phyloP scores from a whole-genome alignment of 2,329 filamentous ascomycete genomes.

The Ambrosiella xylebori region DNA sequence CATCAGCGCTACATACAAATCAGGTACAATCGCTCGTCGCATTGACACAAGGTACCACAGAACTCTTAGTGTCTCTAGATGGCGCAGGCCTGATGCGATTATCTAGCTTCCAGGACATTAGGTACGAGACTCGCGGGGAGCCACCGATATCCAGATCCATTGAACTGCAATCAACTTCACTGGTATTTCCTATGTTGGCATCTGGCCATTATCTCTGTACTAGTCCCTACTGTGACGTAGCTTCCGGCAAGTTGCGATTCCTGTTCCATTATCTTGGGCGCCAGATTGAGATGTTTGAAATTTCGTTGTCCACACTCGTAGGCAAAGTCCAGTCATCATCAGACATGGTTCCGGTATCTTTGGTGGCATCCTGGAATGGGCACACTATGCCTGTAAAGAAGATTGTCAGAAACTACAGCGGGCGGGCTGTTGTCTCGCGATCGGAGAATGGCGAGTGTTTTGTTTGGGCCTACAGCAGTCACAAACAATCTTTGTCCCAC shows the following conservation, averaged over 20 bases:
- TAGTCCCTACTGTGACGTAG: background rate
- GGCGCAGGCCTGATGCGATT: constrained; percentile 74
- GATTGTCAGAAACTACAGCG: constrained; percentile 70
- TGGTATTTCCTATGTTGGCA: constrained; percentile 25
- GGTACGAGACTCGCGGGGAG: constrained; percentile 36
- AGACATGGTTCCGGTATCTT: too few relatives aligned
- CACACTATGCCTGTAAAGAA: constrained; percentile 69
- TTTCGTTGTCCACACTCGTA: constrained; percentile 61
- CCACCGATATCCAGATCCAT: background rate
- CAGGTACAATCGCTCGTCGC: constrained; percentile 51
- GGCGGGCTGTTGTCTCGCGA: constrained; percentile 62
- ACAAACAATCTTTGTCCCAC: constrained; percentile 23
- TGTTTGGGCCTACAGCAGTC: constrained; percentile 57
- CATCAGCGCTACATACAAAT: background rate
- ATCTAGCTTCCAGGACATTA: constrained; percentile 81
- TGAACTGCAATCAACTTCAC: constrained; percentile 31
- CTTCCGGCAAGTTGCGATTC: constrained; percentile 26
- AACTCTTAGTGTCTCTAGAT: constrained; percentile 76
- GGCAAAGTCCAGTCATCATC: too few relatives aligned
- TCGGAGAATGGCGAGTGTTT: constrained; percentile 64
- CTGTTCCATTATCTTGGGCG: constrained; percentile 76
- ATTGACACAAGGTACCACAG: constrained; percentile 67
- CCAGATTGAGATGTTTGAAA: constrained; percentile 64
- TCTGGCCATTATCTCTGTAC: background rate
- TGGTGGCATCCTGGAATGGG: constrained; percentile 58